Conservation (phyloP, 2,329 filamentous ascomycete species). For the Neobulgaria alba region DNA sequence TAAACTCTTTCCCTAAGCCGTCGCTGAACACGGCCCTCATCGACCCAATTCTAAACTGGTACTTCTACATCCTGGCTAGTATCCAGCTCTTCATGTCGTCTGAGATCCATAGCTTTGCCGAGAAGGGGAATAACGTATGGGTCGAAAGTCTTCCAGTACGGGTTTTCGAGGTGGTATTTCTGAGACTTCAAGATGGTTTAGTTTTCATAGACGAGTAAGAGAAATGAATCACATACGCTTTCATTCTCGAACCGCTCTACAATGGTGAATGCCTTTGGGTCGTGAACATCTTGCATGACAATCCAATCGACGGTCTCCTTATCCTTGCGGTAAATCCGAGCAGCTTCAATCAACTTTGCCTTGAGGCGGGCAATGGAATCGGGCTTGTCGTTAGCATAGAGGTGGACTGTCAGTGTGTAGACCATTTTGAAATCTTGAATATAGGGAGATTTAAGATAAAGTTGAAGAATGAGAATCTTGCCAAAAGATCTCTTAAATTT, state of each 20-base stretch:
- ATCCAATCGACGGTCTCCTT: constrained; percentile 63
- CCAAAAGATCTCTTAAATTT: too few relatives aligned
- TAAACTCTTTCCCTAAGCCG: constrained; percentile 1
- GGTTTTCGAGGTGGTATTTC: constrained; percentile 49
- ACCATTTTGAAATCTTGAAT: constrained; percentile 55
- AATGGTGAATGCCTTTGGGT: constrained; percentile 63
- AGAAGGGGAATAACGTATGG: constrained; percentile 63
- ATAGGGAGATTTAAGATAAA: too few relatives aligned
- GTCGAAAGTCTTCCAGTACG: constrained; percentile 54
- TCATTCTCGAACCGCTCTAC: constrained; percentile 67
- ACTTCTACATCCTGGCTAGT: constrained; percentile 41
- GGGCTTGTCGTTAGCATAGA: constrained; percentile 59
- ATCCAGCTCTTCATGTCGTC: constrained; percentile 59
- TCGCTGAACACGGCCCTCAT: background rate
- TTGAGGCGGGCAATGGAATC: constrained; percentile 58
- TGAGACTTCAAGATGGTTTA: constrained; percentile 35
- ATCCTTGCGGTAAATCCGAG: constrained; percentile 62
- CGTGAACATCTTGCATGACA: constrained; percentile 67
- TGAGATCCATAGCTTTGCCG: constrained; percentile 60
- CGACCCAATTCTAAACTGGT: constrained; percentile 27
- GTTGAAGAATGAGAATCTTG: too few relatives aligned
- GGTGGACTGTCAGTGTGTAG: constrained; percentile 60
- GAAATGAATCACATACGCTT: constrained; percentile 41
- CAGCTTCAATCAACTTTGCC: constrained; percentile 68
- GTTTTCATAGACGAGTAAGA: too few relatives aligned